A percentile compares a stretch with the other conserved stretches of the same genome.
Evolutionary conservation across 306 rosid species (phyloP).

Genomic region (cucumber (Cucumis sativus)): Cucumber_9930_V3 NC_026660.2:9963501-9964000

Average conservation of each 20-base stretch:
- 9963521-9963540: background rate
- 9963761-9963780: background rate
- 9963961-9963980: conserved; percentile 1
- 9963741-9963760: background rate
- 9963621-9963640: background rate
- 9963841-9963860: background rate
- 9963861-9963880: background rate
- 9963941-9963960: background rate
- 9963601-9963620: background rate
- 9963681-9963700: background rate
- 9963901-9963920: background rate
- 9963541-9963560: background rate
- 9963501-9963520: conserved; percentile 3
- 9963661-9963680: background rate
- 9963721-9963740: background rate
- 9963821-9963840: background rate
- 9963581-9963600: conserved; percentile 1
- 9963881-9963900: background rate
- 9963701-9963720: background rate
- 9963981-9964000: background rate
- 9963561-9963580: conserved; percentile 1
- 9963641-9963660: background rate
- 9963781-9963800: background rate
- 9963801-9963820: background rate
- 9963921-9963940: background rate